Conservation (phyloP, 2,329 filamentous ascomycete genomes). For the Colletotrichum sp. region DNA sequence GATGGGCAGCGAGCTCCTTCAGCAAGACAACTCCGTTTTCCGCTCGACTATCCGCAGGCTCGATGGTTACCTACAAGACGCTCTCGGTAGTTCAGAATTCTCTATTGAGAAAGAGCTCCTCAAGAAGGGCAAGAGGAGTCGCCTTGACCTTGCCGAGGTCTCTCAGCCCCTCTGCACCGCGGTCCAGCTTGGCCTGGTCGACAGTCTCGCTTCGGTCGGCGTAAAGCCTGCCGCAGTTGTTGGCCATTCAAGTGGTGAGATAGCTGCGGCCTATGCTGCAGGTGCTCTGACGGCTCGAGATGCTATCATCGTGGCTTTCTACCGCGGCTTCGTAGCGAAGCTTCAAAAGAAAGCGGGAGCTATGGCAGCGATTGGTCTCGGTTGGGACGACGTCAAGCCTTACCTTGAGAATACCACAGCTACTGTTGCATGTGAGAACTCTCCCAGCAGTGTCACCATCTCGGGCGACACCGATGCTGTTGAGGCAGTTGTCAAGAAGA, state of each 20-base stretch:
- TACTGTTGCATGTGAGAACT: conserved; percentile 33
- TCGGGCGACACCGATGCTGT: conserved; percentile 25
- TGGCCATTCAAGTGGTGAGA: conserved; percentile 49
- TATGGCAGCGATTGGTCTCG: conserved; percentile 46
- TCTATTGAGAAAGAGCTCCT: conserved; percentile 22
- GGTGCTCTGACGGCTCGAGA: conserved; percentile 36
- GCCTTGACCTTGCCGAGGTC: conserved; percentile 18
- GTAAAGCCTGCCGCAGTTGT: conserved; percentile 38
- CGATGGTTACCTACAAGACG: neutral
- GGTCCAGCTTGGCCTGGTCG: conserved; percentile 44
- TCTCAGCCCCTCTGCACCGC: conserved; percentile 24
- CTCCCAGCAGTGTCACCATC: conserved; percentile 32
- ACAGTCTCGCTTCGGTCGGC: conserved; percentile 35
- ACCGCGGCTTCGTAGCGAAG: conserved; percentile 34
- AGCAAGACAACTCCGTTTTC: neutral
- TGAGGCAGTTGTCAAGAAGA: conserved; percentile 24
- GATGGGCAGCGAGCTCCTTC: conserved; percentile 16
- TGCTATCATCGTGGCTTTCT: conserved; percentile 42
- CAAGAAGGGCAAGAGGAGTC: neutral
- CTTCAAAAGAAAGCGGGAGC: conserved; percentile 24
- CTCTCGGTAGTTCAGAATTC: neutral
- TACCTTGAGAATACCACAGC: conserved; percentile 27
- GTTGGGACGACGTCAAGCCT: conserved; percentile 28
- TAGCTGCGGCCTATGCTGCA: conserved; percentile 47
- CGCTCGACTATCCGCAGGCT: conserved; percentile 9